Evolutionary conservation across 352 stramenopile genomes (phyloP).

Genomic region (Pythium rhizo-oryzae): DNA sequence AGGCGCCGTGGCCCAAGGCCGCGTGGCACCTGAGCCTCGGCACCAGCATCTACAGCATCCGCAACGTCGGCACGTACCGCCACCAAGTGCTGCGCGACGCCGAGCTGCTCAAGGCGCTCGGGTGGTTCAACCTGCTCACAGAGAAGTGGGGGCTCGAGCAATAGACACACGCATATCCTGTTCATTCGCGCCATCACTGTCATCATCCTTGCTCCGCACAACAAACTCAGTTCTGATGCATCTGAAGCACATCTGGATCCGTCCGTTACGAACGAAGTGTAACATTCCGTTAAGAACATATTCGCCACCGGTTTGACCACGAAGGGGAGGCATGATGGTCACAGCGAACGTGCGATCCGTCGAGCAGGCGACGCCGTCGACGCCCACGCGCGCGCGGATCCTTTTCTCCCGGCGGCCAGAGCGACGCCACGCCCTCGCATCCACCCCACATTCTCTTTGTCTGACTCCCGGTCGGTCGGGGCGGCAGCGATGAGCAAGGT

Average conservation of each 20-base stretch:
- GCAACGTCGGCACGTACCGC: slow-evolving; percentile 28
- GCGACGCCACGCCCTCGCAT: not conserved
- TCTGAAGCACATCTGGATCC: not conserved
- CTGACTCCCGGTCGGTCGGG: not conserved
- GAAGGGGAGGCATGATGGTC: slow-evolving; percentile 10
- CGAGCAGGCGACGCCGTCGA: slow-evolving; percentile 1
- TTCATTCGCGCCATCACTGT: too few species aligned
- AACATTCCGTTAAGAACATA: not conserved
- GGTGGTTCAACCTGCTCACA: slow-evolving; percentile 17
- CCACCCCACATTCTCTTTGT: not conserved
- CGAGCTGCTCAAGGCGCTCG: slow-evolving; percentile 42
- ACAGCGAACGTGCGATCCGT: slow-evolving; percentile 5
- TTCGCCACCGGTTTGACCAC: not conserved
- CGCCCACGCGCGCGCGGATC: not conserved
- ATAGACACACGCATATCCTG: too few species aligned
- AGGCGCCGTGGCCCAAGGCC: slow-evolving; percentile 40
- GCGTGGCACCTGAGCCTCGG: slow-evolving; percentile 40
- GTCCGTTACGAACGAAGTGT: slow-evolving; percentile 5
- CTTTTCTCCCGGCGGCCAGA: not conserved
- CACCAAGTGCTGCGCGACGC: slow-evolving; percentile 52
- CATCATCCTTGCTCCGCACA: not conserved
- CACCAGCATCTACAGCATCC: slow-evolving; percentile 23
- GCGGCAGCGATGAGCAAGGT: slow-evolving; percentile 20
- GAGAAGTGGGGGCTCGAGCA: not conserved
- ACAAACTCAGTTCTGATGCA: too few species aligned